Percentiles rank a stretch among this genome's conserved stretches.
Conservation (phyloP, 2,329 filamentous ascomycete species). For the Sporothrix curviconia region DNA sequence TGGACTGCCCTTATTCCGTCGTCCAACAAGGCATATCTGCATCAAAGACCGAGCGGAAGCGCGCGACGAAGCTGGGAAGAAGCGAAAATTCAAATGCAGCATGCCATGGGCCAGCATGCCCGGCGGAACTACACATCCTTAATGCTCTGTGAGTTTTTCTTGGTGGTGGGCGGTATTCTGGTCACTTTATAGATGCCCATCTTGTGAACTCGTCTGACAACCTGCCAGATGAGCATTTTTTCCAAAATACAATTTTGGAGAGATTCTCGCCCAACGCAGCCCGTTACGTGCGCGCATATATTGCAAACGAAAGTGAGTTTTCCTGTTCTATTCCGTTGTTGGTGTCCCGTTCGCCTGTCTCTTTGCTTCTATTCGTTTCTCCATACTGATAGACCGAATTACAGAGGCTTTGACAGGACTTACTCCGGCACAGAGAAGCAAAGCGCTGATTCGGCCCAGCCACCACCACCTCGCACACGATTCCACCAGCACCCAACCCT, state of each 20-base stretch:
- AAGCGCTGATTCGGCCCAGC: too few relatives aligned
- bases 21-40: constrained; percentile 26
- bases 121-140: constrained; percentile 25
- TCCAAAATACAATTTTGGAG: constrained; percentile 24
- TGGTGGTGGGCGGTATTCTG: background rate
- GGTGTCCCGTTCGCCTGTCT: background rate
- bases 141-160: constrained; percentile 24
- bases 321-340: background rate
- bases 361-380: background rate
- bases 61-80: constrained; percentile 18
- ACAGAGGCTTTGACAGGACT: too few relatives aligned
- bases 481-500: too few relatives aligned
- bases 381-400: background rate
- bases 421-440: too few relatives aligned
- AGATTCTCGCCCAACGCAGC: constrained; percentile 23
- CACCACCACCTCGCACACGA: too few relatives aligned
- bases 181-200: background rate
- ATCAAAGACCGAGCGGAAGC: too few relatives aligned
- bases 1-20: constrained; percentile 33
- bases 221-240: constrained; percentile 29
- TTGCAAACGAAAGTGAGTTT: constrained; percentile 13
- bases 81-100: too few relatives aligned
- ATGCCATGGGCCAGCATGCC: constrained; percentile 17
- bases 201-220: background rate
- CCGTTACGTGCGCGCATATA: constrained; percentile 16